Base-by-base conservation (phyloP, 2,329 filamentous ascomycete genomes). In the Monosporascus ibericus region DNA sequence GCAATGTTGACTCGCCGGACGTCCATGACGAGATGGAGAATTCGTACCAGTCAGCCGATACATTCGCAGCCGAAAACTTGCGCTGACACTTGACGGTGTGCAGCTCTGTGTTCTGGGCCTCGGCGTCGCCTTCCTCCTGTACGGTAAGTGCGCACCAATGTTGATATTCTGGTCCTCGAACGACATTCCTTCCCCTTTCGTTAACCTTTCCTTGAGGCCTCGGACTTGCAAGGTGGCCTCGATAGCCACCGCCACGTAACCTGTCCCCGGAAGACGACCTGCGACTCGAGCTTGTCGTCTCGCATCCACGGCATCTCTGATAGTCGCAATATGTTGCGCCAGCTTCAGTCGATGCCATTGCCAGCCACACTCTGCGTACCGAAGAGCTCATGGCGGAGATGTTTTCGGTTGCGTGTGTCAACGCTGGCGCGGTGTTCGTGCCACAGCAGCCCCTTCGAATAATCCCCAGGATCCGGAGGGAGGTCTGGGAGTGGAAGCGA, bases 21-120 rank as follows among this genome's bases (percentile, higher is more conserved):
- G 30, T 38, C 48, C 52, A 56, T 0, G 59, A 62, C 3, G 55
- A 58, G 5, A 62, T 47, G 15, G 39, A 46, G 39, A 60, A 62
- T 8, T 62, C 59, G 20, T 52, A 48, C 55, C 55, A 58, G 27
- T 52, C 39, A 3, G 36, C 34, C 7, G 57, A 59, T 0, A 17
- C 7, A 4, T 22, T 50, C 2, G 50, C 44, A 0, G 39, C 40
- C 1, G 58, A 57, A 1, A 55, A 38, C 42, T 53, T 55, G 4
- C 49, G 52, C 11, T 1, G 42, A 1, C 20, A 48, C 40, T 58
- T 44, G 7, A 44, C 53, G 3, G 57, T 59, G 25, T 58, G 56
- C 14, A 58, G 42, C 36, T 58, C 56, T 1, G 39, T n/a, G 2
- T 50, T 14, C 2, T 53, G 27, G 20, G 17, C 22, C 15, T 20